These are phyloP conservation scores for Ophiostoma tasmaniense DNA, from an alignment of 2,329 filamentous ascomycete genomes.

Conservation along the genomic window DNA sequence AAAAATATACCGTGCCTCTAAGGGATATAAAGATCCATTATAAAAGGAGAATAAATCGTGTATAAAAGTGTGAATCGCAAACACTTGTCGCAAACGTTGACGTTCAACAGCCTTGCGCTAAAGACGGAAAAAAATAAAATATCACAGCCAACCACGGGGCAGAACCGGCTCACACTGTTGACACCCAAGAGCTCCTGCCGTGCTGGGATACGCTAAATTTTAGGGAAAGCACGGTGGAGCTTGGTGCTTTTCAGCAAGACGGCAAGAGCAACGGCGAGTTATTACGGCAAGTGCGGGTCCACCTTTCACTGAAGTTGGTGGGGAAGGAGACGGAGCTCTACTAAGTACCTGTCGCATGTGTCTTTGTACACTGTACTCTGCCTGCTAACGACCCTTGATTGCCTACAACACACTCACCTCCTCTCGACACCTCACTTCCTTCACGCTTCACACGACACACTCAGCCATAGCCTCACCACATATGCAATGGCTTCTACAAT, in stretches of 20 bases:
- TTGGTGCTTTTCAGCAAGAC: neutral
- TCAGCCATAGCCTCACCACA: neutral
- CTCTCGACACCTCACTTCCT: neutral
- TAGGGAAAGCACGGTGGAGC: conserved; percentile 8
- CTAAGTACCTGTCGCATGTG: neutral
- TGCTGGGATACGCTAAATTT: neutral
- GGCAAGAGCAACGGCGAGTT: neutral
- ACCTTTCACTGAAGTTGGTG: conserved; percentile 3
- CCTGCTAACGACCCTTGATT: too few species aligned
- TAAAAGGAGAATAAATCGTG: neutral
- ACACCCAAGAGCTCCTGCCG: neutral
- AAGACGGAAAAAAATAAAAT: conserved; percentile 3
- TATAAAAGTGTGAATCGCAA: neutral
- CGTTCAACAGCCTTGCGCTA: conserved; percentile 15
- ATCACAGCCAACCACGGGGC: conserved; percentile 15
- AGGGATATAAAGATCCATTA: neutral
- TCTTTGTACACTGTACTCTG: too few species aligned
- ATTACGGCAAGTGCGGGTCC: neutral
- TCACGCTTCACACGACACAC: neutral
- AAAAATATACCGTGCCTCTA: neutral
- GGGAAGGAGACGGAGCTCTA: conserved; percentile 5
- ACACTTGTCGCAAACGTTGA: neutral
- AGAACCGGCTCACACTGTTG: conserved; percentile 14
- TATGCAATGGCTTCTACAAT: conserved; percentile 48
- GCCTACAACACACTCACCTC: neutral